Evolutionary conservation across 805 yeast genomes (phyloP), one percentile per base, ranked within the genome.

Genomic region (Suhomyces pyralidae): DNA sequence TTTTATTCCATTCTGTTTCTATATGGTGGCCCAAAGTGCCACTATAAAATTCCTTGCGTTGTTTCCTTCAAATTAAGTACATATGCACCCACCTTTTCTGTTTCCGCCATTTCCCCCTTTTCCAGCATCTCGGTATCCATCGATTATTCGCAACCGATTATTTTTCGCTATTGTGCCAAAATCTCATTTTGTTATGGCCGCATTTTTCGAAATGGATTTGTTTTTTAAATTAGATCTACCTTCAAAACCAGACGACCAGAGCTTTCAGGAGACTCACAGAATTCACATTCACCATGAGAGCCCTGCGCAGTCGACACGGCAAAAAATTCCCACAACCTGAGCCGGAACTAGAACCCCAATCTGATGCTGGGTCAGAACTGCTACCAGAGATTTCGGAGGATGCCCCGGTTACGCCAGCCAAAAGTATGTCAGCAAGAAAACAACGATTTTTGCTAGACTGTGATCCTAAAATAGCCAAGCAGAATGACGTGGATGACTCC

Each of bases 401-500:
- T n/a, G 44, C 46, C 22, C 46, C 20, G 30, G 19, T 38, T 19
- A 38, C 42, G 24, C 42, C 42, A 38, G 22, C 14, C 34, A 22
- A 28, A 28, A 19, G 38, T 14, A 17, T 17, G 30, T 14, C 47
- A 26, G 72, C 79, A 45, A 70, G 86, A 51, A 76, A 71, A 55
- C 67, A 67, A 30, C 67, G 86, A 48, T 85, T 69, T 58, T 59
- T 85, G 2, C 69, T 85, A 5, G 68, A 74, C 19, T 65, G 66
- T 1, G 90, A 85, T 55, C 83, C 87, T 3, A 81, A 81, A 54
- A 68, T 76, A 2, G 90, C 87, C 48, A 76, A 79, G 50, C 73
- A 73, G 32, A 78, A 59, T 19, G 77, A 71, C 49, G 71, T 63
- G 30, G 88, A 82, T 60, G 94, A 86, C 60, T 81, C 96, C 0